Evolutionary conservation across 73 alveolate species (phyloP).

Genomic region (Paramecium octaurelia): DNA sequence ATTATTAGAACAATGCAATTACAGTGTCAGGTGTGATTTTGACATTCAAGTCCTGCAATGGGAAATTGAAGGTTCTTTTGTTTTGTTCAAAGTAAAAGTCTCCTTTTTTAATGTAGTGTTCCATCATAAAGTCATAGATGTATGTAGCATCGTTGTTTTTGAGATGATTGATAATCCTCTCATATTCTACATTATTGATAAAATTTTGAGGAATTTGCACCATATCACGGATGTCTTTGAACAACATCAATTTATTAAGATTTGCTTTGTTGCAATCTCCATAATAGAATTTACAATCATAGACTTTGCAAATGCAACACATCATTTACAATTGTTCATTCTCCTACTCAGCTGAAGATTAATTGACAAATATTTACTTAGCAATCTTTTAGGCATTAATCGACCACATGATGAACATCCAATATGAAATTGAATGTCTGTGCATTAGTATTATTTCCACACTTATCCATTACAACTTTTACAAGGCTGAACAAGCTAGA

Average conservation of each 20-base stretch:
- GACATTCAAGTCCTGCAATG: background rate
- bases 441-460: background rate
- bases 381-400: background rate
- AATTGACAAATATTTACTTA: background rate
- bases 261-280: background rate
- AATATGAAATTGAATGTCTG: background rate
- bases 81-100: background rate
- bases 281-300: slow-evolving; percentile 1
- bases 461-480: slow-evolving; percentile 29
- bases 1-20: background rate
- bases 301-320: slow-evolving; percentile 8
- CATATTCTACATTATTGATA: background rate
- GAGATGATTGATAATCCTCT: background rate
- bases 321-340: background rate
- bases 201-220: background rate
- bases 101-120: background rate
- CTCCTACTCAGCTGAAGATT: background rate
- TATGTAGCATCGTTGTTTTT: background rate
- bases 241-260: background rate
- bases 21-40: background rate
- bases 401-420: background rate
- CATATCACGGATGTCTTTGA: background rate
- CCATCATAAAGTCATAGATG: background rate
- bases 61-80: background rate
- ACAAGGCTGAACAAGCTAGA: background rate